A percentile compares a stretch with the other conserved stretches of the same genome.
phyloP scores from a whole-genome alignment of 345 rosid species.

The Ricinus communis region DNA sequence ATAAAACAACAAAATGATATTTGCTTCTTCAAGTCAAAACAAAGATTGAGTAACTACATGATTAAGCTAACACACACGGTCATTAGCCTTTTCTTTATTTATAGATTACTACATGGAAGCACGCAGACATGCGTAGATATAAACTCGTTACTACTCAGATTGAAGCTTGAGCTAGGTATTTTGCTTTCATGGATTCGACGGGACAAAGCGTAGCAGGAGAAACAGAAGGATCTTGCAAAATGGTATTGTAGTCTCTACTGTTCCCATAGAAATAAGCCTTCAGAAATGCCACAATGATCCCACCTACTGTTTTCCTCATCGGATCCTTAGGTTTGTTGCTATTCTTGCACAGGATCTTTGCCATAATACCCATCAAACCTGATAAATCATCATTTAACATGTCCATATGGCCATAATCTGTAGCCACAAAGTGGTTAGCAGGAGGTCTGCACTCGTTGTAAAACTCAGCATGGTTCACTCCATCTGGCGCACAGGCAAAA shows the following conservation, averaged over 20 bases:
- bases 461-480: constrained; percentile 31
- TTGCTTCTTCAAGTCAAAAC: too few species aligned
- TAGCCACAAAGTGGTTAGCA: constrained; percentile 28
- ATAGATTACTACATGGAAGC: not conserved
- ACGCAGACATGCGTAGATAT: not conserved
- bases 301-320: constrained; percentile 37
- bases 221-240: constrained; percentile 20
- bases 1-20: too few species aligned
- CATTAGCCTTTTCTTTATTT: too few species aligned
- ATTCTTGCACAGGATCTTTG: constrained; percentile 13
- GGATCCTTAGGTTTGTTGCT: constrained; percentile 15
- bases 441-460: constrained; percentile 31
- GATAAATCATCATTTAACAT: constrained; percentile 26
- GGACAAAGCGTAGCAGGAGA: constrained; percentile 21
- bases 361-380: not conserved
- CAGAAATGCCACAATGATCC: constrained; percentile 39
- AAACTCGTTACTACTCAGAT: not conserved
- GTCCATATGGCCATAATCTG: constrained; percentile 43
- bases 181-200: not conserved
- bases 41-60: too few species aligned
- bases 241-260: constrained; percentile 9
- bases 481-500: constrained; percentile 31
- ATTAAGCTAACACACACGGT: too few species aligned
- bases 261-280: constrained; percentile 18
- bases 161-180: not conserved